Percentiles rank a stretch among this genome's conserved stretches.
Conservation (phyloP, 257 asterid genomes). For the Solanum dulcamara region DNA sequence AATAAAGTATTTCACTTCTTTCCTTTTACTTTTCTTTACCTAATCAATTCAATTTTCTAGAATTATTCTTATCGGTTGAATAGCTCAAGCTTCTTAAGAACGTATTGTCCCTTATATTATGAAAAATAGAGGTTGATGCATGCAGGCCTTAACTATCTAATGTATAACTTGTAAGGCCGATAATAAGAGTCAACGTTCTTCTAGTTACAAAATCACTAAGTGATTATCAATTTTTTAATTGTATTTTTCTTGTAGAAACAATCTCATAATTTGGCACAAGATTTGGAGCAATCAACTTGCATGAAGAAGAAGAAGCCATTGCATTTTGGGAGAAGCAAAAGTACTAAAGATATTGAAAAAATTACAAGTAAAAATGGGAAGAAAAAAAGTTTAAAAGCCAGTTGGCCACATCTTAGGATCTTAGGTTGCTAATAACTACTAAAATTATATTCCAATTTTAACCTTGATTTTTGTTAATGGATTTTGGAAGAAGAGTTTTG, state of each 20-base stretch:
- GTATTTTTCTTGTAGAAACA: neutral
- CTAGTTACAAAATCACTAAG: neutral
- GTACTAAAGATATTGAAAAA: neutral
- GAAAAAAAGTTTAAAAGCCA: neutral
- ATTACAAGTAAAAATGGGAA: neutral
- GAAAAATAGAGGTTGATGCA: neutral
- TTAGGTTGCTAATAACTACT: neutral
- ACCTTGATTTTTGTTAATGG: neutral
- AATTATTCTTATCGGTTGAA: neutral
- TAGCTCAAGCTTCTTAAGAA: neutral
- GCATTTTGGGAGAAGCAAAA: neutral
- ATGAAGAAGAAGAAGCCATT: neutral
- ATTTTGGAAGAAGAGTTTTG: neutral
- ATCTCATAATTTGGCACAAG: neutral
- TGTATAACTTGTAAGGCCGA: fast-evolving
- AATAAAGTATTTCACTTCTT: too few relatives aligned
- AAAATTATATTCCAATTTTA: neutral
- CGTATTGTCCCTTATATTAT: neutral
- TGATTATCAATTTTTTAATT: neutral
- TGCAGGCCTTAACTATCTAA: neutral
- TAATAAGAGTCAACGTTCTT: neutral
- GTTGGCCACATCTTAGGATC: neutral
- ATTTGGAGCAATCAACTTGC: neutral
- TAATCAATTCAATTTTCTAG: neutral
- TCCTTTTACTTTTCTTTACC: neutral